Base-by-base conservation (phyloP, 495 filamentous ascomycete species). In the Tetracladium setigerum region DNA sequence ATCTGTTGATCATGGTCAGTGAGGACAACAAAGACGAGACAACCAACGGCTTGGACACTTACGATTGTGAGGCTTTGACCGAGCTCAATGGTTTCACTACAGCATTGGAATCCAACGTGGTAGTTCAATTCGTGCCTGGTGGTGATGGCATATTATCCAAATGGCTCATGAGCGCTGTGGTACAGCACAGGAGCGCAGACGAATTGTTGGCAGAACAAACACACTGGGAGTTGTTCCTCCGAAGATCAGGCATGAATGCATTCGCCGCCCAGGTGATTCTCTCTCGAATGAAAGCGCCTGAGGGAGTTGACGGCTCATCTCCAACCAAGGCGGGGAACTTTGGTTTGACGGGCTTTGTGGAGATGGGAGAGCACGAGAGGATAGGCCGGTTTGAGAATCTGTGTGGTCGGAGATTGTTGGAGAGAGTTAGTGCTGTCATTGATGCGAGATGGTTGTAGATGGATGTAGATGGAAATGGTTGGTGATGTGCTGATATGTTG, bases 251-350 rank as follows among this genome's bases (percentile, higher is more conserved):
- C 3, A 63, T 92, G 64, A 95, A 94, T 67, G 78, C 82, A 4
- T 92, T 76, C 61, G 89, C 85, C 2, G 87, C 89, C 16, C 86
- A 91, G 56, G 73, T 69, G 13, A 64, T 91, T 0, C 65, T 91
- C 17, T 67, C 66, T 12, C 61, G 59, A 34, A 48, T 83, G 10
- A 76, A 72, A 49, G 54, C 58, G 1, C 65, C 66, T 6, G 30
- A 47, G 27, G 55, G 52, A 4, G 52, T 55, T 2, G 41, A 57
- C 41, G 10, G 13, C 1, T 12, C 17, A n/a, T 54, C 49, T 42
- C 45, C 51, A 8, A 53, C 18, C 16, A 56, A 55, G 30, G 35
- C 43, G 14, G 54, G 54, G 11, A 35, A 54, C 6, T 62, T 66
- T 56, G 80, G 81, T 6, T 53, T 87, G 42, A 62, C 70, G 8